Conservation (phyloP, 192 early-diverging fungal genomes). For the Fimicolochytrium jonesii region DNA sequence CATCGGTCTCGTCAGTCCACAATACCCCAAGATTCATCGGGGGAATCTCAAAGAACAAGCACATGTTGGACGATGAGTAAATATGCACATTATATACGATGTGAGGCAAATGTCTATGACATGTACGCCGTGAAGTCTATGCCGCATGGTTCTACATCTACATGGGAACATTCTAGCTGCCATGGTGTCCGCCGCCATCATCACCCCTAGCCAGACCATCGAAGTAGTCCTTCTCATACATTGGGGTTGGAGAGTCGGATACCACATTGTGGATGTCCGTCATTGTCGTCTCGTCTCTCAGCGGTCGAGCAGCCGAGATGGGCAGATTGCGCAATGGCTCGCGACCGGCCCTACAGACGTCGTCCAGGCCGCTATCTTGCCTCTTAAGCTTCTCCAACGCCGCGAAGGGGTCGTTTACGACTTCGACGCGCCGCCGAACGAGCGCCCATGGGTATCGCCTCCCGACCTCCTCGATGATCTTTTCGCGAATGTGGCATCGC, state of each 20-base stretch:
- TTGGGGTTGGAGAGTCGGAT: too few relatives aligned
- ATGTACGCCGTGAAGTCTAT: too few relatives aligned
- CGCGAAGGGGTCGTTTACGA: background rate
- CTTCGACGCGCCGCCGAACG: slow-evolving; percentile 2
- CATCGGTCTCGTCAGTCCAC: too few relatives aligned
- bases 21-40: too few relatives aligned
- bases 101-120: too few relatives aligned
- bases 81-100: too few relatives aligned
- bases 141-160: too few relatives aligned
- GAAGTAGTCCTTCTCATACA: slow-evolving; percentile 11
- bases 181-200: background rate
- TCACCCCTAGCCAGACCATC: slow-evolving; percentile 2
- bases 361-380: background rate
- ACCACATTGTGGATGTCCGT: too few relatives aligned
- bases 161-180: too few relatives aligned
- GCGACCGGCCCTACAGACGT: background rate
- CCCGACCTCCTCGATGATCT: slow-evolving; percentile 1
- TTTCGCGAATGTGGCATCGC: slow-evolving; percentile 25
- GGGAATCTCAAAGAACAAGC: too few relatives aligned
- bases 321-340: background rate
- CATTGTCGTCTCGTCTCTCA: slow-evolving; percentile 1
- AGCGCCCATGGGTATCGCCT: slow-evolving; percentile 16
- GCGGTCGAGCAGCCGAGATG: background rate
- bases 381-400: background rate
- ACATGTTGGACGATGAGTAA: too few relatives aligned